Conservation (phyloP, 164 flowering plant species). For the Vitis cinerea region DNA sequence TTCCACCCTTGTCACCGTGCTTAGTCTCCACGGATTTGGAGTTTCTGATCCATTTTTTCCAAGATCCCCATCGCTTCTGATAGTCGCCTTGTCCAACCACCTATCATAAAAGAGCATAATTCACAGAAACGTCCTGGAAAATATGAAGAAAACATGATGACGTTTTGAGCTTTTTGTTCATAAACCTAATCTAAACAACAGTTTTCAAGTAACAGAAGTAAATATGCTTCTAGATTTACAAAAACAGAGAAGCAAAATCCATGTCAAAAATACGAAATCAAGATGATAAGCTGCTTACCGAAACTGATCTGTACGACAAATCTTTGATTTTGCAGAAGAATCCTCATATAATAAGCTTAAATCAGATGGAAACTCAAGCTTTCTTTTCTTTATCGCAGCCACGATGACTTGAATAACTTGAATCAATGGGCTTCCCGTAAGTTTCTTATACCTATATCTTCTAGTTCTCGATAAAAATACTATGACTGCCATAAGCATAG, state of each 20-base stretch:
- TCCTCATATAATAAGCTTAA: background rate
- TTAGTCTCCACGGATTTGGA: conserved; percentile 22
- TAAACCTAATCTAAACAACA: too few relatives aligned
- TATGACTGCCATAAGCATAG: conserved; percentile 15
- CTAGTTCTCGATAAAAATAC: conserved; percentile 17
- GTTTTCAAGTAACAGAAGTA: too few relatives aligned
- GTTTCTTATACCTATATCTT: conserved; percentile 25
- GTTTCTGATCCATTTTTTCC: background rate
- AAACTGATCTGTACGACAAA: conserved; percentile 4
- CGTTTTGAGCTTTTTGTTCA: too few relatives aligned
- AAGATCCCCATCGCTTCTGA: background rate
- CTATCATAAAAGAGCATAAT: conserved; percentile 6
- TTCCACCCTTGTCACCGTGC: conserved; percentile 31
- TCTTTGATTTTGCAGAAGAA: conserved; percentile 1
- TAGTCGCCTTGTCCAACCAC: conserved; percentile 34
- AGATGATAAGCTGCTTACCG: too few relatives aligned
- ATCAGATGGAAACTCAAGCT: conserved; percentile 15
- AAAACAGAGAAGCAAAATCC: too few relatives aligned
- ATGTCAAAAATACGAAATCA: too few relatives aligned
- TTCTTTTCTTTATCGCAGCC: conserved; percentile 27
- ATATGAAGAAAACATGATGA: too few relatives aligned
- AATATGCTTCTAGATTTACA: too few relatives aligned
- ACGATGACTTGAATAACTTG: conserved; percentile 19
- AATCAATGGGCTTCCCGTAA: conserved; percentile 22
- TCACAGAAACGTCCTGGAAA: too few relatives aligned